A percentile compares a stretch with the other conserved stretches of the same genome.
Conservation (phyloP, 306 rosid species). For the Senna tora region DNA sequence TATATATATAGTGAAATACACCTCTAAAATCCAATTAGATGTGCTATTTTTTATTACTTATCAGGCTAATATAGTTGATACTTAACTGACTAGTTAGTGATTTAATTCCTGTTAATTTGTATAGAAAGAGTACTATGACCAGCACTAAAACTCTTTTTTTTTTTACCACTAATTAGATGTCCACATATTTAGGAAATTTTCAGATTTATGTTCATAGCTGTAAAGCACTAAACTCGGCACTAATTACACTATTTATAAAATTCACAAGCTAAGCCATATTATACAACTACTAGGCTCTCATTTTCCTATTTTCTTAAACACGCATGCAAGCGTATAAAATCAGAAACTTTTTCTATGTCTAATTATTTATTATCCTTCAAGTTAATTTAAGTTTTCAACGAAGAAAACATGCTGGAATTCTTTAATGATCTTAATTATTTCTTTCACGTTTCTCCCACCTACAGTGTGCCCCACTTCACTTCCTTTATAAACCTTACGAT, state of each 20-base stretch:
- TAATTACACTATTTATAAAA: neutral
- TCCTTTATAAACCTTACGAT: neutral
- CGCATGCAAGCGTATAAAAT: neutral
- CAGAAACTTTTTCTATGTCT: neutral
- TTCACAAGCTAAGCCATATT: neutral
- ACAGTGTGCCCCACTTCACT: slow-evolving; percentile 1
- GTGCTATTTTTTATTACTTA: no score
- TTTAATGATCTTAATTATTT: slow-evolving; percentile 33
- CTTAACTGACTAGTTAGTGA: no score
- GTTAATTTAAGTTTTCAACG: slow-evolving; percentile 22
- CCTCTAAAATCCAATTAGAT: no score
- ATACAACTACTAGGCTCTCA: neutral
- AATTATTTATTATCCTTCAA: neutral
- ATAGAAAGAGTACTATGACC: no score
- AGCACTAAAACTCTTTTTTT: no score
- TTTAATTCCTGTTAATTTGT: no score
- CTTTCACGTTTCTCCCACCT: slow-evolving; percentile 42
- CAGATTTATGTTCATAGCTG: neutral
- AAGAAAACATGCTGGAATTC: slow-evolving; percentile 1
- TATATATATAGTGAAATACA: no score
- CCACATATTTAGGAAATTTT: neutral
- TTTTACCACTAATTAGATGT: no score
- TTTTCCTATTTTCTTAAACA: neutral
- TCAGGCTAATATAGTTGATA: no score
- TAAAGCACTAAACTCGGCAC: slow-evolving; percentile 17